Evolutionary conservation across 352 stramenopile species (phyloP).

Genomic region (Vaucheria bursata): DNA sequence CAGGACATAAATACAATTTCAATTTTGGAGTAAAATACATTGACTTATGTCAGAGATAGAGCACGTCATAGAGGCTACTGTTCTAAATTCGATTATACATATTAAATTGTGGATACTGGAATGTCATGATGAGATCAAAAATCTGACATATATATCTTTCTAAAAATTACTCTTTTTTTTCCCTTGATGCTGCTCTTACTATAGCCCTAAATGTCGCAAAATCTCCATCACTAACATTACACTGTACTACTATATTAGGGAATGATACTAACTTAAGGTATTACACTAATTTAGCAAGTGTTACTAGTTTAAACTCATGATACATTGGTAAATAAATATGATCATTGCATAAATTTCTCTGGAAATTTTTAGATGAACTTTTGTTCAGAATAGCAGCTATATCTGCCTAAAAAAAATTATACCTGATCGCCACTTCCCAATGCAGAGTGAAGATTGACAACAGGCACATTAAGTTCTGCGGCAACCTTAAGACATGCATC

Average conservation of each 20-base stretch:
- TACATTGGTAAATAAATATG: neutral
- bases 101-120: too few relatives aligned
- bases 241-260: neutral
- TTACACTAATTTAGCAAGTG: neutral
- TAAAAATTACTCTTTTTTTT: too few relatives aligned
- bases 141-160: too few relatives aligned
- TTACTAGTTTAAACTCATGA: neutral
- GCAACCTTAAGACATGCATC: conserved; percentile 25
- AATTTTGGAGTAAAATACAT: too few relatives aligned
- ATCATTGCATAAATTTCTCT: neutral
- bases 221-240: neutral
- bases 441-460: conserved; percentile 6
- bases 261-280: neutral
- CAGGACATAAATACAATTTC: too few relatives aligned
- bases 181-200: too few relatives aligned
- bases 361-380: neutral
- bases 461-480: neutral
- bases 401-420: neutral
- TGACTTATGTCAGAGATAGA: too few relatives aligned
- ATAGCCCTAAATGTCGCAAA: too few relatives aligned
- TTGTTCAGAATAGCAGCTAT: neutral
- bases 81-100: too few relatives aligned
- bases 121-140: too few relatives aligned
- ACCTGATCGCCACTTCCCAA: conserved; percentile 10
- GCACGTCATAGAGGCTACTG: too few relatives aligned